A percentile compares a stretch with the other conserved stretches of the same genome.
These are phyloP conservation scores for Vicia sativa DNA, from an alignment of 306 rosid species.

Conservation along the genomic window DNA sequence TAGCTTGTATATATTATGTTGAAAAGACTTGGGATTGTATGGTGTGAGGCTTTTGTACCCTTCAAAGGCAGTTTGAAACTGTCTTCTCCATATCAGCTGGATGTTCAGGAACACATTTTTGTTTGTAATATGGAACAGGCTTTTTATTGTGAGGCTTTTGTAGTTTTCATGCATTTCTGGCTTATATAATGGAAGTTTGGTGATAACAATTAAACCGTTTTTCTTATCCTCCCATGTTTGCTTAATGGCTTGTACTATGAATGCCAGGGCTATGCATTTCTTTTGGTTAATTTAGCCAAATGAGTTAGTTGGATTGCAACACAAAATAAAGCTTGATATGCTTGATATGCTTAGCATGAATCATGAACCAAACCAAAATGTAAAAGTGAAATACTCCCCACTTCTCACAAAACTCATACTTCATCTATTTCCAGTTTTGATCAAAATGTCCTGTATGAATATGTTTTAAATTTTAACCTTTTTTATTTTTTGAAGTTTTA, in stretches of 20 bases:
- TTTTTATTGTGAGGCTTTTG: background rate
- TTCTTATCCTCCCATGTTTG: background rate
- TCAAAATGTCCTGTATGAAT: too few species aligned
- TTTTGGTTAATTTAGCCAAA: background rate
- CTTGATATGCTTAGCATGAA: too few species aligned
- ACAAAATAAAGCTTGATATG: too few species aligned
- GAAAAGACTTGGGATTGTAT: constrained; percentile 10
- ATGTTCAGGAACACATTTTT: background rate
- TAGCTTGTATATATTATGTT: constrained; percentile 21
- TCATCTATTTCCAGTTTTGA: too few species aligned
- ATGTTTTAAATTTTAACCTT: too few species aligned
- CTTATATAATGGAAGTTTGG: constrained; percentile 1
- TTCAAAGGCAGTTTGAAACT: background rate
- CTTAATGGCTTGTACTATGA: too few species aligned
- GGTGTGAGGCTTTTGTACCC: constrained; percentile 7
- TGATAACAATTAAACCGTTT: background rate
- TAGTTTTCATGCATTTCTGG: background rate
- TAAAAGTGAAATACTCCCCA: too few species aligned
- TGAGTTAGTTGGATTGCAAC: too few species aligned
- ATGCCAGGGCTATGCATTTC: background rate
- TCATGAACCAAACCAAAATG: too few species aligned
- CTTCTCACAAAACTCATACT: too few species aligned
- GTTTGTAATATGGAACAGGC: constrained; percentile 22
- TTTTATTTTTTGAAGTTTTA: too few species aligned
- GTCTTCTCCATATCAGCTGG: background rate